Base-by-base conservation (phyloP, 2,329 filamentous ascomycete genomes). In the Claviceps paspali region DNA sequence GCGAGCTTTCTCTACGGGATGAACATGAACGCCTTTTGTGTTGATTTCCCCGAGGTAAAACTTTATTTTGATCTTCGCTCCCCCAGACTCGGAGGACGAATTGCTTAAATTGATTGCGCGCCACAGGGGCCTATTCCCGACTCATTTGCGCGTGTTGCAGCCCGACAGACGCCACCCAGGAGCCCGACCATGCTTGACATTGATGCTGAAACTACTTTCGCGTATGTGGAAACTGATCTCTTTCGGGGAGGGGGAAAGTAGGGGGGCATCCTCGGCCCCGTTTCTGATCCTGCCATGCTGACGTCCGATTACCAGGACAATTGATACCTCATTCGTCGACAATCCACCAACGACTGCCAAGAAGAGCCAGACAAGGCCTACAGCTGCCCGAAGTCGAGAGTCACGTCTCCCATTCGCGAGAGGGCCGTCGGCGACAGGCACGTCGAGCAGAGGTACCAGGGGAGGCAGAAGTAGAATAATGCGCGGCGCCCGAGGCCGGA, bases 11-110 rank as follows among this genome's bases (percentile, higher is more conserved):
- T 98, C 32, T 98, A 96, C 51, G 91, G 91, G 2, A 59, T 98
- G 55, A 96, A 96, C 54, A 95, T 98, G 87, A 96, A 95, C 58
- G 91, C 91, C 1, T 98, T 96, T 56, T 96, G 88, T 56, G 87
- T 96, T 23, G 91, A 98, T 57, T 98, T 95, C 46, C 83, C 86
- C 0, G 91, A 98, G 74, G 86, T 86, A 61, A 28, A 29, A 29
- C 29, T 36, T 14, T 18, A n/a, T 18, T 27, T 30, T n/a, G n/a
- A n/a, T n/a, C 21, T 33, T 22, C 21, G 9, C 11, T 17, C 1
- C 19, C 4, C 9, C 2, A 7, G 18, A 22, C 14, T 23, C 6
- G 17, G 8, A 22, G 9, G 6, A 3, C 23, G 11, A 11, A 8
- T 35, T 27, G n/a, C n/a, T 29, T 15, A n/a, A 29, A 24, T 26